A percentile compares a stretch with the other conserved stretches of the same genome.
phyloP scores from a whole-genome alignment of 2,329 filamentous ascomycete species.

The Juglanconis sp. region DNA sequence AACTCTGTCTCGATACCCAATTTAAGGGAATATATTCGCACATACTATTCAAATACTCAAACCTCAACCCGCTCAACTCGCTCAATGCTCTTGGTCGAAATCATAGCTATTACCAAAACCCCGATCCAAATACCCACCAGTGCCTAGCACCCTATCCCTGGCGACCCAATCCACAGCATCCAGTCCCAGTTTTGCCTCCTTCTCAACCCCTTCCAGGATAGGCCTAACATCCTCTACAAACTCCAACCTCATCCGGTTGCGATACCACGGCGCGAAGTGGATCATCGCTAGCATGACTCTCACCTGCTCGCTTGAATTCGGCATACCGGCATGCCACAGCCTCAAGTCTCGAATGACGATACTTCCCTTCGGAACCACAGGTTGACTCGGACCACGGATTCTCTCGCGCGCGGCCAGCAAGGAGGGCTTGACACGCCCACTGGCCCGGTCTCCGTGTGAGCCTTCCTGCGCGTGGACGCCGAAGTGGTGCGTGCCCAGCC shows the following conservation, averaged over 20 bases:
- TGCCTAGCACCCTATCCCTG: constrained; percentile 35
- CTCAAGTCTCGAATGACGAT: constrained; percentile 57
- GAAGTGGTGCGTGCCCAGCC: constrained; percentile 51
- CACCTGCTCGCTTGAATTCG: constrained; percentile 48
- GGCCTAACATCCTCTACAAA: constrained; percentile 48
- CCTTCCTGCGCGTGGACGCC: constrained; percentile 43
- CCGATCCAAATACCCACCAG: constrained; percentile 47
- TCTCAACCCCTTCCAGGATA: constrained; percentile 32
- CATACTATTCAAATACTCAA: too few species aligned
- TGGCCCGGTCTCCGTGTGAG: constrained; percentile 49
- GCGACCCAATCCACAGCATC: constrained; percentile 49
- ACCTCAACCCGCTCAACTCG: too few species aligned
- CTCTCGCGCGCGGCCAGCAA: constrained; percentile 36
- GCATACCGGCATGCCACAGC: constrained; percentile 64
- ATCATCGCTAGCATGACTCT: constrained; percentile 60
- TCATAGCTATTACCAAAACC: constrained; percentile 62
- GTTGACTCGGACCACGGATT: constrained; percentile 45
- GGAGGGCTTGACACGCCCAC: constrained; percentile 43
- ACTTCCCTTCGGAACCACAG: constrained; percentile 50
- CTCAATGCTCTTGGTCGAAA: constrained; percentile 45
- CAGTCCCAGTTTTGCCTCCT: constrained; percentile 32
- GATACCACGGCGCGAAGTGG: constrained; percentile 56
- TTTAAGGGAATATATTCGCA: too few species aligned
- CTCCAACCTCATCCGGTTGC: constrained; percentile 55
- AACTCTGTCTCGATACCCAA: too few species aligned